Conservation (phyloP, 805 yeast species). For the Saccharomycopsis capsularis region DNA sequence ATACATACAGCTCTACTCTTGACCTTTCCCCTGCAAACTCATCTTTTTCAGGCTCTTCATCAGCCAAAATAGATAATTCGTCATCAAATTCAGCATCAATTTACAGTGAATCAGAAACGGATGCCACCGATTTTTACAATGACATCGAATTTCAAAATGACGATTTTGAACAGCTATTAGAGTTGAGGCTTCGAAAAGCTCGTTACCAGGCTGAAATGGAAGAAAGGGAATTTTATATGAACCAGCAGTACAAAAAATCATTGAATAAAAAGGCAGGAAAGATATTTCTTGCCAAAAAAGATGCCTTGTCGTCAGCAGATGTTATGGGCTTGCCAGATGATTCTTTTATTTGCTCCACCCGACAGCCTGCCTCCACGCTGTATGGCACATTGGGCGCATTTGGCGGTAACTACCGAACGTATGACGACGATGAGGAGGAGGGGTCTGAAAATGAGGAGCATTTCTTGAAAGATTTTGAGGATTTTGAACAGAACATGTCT, state of each 20-base stretch:
- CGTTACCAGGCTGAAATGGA: constrained; percentile 19
- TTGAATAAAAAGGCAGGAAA: not conserved
- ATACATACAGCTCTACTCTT: constrained; percentile 10
- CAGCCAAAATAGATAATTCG: constrained; percentile 2
- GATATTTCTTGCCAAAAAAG: not conserved
- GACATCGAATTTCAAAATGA: constrained; percentile 18
- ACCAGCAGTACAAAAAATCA: constrained; percentile 10
- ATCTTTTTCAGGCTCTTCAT: constrained; percentile 13
- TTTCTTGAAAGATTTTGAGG: constrained; percentile 18
- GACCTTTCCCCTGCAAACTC: constrained; percentile 11
- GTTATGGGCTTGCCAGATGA: constrained; percentile 19
- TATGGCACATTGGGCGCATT: not conserved
- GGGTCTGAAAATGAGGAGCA: constrained; percentile 5
- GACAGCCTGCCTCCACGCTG: no score
- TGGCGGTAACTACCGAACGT: no score
- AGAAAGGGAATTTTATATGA: constrained; percentile 16
- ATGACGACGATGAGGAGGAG: not conserved
- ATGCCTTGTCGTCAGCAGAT: constrained; percentile 3
- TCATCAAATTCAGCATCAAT: constrained; percentile 12
- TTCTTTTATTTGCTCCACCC: constrained; percentile 9
- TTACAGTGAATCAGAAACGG: constrained; percentile 21
- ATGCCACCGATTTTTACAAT: constrained; percentile 17
- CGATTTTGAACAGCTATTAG: constrained; percentile 18
- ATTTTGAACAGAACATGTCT: constrained; percentile 14
- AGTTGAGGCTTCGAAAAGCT: constrained; percentile 15